Evolutionary conservation across 306 rosid species (phyloP).

Genomic region (Glycyrrhiza uralensis): DNA sequence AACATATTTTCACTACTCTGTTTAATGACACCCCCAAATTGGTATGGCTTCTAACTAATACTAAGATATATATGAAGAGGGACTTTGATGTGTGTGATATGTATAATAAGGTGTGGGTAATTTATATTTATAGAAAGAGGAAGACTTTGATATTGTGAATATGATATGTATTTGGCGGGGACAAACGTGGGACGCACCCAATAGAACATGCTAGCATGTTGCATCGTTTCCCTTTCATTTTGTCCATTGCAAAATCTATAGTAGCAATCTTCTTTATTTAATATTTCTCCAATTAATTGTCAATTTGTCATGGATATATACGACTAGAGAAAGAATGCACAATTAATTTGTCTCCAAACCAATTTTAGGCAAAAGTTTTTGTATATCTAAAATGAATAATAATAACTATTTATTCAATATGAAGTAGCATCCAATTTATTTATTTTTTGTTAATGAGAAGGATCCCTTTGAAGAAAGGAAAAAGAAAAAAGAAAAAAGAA

Average conservation of each 20-base stretch:
- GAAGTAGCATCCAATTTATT: no score
- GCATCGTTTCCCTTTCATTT: neutral
- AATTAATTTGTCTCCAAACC: no score
- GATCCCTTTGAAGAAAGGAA: no score
- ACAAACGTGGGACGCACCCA: conserved; percentile 41
- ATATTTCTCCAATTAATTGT: no score
- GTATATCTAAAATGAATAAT: no score
- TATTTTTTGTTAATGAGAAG: no score
- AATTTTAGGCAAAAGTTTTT: no score
- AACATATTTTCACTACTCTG: conserved; percentile 10
- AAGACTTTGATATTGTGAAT: conserved; percentile 30
- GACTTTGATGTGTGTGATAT: neutral
- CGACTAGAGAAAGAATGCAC: neutral
- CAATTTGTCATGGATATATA: no score
- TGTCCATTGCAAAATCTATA: neutral
- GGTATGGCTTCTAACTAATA: neutral
- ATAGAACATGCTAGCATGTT: conserved; percentile 35
- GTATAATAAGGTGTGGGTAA: neutral
- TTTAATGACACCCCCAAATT: neutral
- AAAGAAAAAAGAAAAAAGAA: no score
- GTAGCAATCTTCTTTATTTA: neutral
- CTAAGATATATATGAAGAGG: neutral
- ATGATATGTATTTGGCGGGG: neutral
- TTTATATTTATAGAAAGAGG: neutral
- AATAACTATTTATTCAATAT: no score